These are phyloP conservation scores for Cercospora brassicicola DNA, from an alignment of 2,329 filamentous ascomycete species.

Conservation along the genomic window DNA sequence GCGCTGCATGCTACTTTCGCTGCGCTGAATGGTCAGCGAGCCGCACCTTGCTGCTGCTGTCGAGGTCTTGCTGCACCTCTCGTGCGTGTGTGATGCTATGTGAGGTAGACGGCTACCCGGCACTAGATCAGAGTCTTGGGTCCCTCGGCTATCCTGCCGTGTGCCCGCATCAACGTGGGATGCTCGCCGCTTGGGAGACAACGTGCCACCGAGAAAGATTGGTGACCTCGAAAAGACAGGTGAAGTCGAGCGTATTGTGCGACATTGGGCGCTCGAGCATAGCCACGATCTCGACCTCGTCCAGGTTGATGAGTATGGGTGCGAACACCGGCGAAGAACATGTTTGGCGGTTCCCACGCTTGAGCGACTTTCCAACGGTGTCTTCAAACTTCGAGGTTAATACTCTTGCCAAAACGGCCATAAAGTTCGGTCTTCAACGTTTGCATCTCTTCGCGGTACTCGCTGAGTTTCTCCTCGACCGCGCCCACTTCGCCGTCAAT, in stretches of 20 bases:
- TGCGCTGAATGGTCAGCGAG: neutral
- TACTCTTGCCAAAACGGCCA: constrained; percentile 90
- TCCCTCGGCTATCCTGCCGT: constrained; percentile 13
- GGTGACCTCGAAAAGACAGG: neutral
- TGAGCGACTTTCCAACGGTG: neutral
- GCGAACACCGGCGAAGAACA: neutral
- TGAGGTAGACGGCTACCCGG: constrained; percentile 1
- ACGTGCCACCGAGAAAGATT: neutral
- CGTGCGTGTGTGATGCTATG: neutral
- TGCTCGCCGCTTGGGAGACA: neutral
- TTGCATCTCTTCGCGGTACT: constrained; percentile 81
- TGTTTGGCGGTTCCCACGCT: neutral
- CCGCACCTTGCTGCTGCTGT: constrained; percentile 1
- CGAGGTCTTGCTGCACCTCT: neutral
- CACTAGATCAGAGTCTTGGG: neutral
- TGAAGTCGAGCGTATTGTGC: neutral
- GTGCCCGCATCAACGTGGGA: constrained; percentile 8
- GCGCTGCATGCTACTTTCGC: neutral
- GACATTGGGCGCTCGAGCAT: neutral
- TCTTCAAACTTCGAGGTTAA: constrained; percentile 78
- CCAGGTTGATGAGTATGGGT: neutral
- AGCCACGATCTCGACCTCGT: neutral
- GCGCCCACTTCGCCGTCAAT: constrained; percentile 74
- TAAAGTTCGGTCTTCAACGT: constrained; percentile 90
- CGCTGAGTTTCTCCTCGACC: constrained; percentile 73